Evolutionary conservation across 129 eudicot species (phyloP).

Genomic region (Pittosporum tobira): DNA sequence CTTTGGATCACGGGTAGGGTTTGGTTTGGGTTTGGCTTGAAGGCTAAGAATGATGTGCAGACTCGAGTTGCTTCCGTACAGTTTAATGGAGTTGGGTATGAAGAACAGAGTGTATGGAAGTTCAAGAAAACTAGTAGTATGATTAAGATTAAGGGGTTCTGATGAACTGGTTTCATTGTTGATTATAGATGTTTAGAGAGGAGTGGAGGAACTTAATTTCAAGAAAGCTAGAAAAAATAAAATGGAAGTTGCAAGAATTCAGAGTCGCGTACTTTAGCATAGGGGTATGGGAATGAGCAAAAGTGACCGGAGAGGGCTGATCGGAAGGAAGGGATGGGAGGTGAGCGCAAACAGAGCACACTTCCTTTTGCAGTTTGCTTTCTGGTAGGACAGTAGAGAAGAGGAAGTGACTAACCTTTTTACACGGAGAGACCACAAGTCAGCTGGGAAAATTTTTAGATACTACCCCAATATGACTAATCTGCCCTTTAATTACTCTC

Average conservation of each 20-base stretch:
- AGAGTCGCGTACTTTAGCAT: background rate
- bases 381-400: background rate
- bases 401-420: background rate
- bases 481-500: background rate
- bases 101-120: slow-evolving; percentile 9
- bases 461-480: background rate
- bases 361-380: background rate
- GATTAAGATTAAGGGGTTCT: slow-evolving; percentile 6
- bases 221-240: slow-evolving; percentile 1
- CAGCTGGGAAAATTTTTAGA: background rate
- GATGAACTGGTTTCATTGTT: slow-evolving; percentile 18
- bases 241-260: background rate
- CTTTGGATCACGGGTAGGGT: slow-evolving; percentile 59
- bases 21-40: slow-evolving; percentile 45
- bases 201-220: background rate
- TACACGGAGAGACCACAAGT: background rate
- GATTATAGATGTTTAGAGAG: slow-evolving; percentile 4
- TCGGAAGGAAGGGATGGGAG: slow-evolving; percentile 4
- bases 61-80: slow-evolving; percentile 67
- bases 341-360: slow-evolving; percentile 16
- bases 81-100: slow-evolving; percentile 51
- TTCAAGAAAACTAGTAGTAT: background rate
- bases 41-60: slow-evolving; percentile 80
- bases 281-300: background rate
- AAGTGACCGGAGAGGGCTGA: background rate